Base-by-base conservation (phyloP, 768 basidiomycete genomes). In the Leccinum aurantiacum region DNA sequence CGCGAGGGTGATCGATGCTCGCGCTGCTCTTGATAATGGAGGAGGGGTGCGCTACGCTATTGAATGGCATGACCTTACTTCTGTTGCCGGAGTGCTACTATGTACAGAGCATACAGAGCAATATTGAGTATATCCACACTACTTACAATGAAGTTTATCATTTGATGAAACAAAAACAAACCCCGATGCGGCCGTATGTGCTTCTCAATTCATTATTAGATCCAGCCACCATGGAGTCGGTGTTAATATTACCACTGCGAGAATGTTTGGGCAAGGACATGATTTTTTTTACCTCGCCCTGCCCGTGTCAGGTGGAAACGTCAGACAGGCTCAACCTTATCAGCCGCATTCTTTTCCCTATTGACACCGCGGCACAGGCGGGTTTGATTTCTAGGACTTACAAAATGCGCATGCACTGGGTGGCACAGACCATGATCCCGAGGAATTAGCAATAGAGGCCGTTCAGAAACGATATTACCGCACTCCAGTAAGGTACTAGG, bases 1-100 rank as follows among this genome's bases (percentile, higher is more conserved):
- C 41, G 60, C 25, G 10, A 44, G 15, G 48, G 38, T 15, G 27
- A 38, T 64, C 14, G 33, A 67, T 3, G 31, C 54, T 53, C 54
- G 48, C 0, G 50, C 38, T 38, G 67, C 60, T 49, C 44, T 68
- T 13, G 37, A 54, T 15, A 27, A 59, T 24, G 54, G 55, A 38
- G 41, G 60, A 41, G 31, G 41, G 10, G 6, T 37, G 4, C 24
- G 33, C 2, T 65, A 53, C 6, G 54, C 54, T 27, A 24, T 2
- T 22, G 44, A 47, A 31, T 60, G 48, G 64, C 33, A 33, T 13
- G 33, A 33, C 33, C 4, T 37, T 14, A 13, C 13, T 37, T 37
- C 35, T 15, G 35, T 6, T 6, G 35, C 35, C 13, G 2, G 13
- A 31, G 31, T 31, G 31, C 13, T 35, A 14, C 33, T 6, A 35